A percentile compares a stretch with the other conserved stretches of the same genome.
These are phyloP conservation scores for Liquidambar formosana DNA, from an alignment of 164 flowering plant species.

Conservation along the genomic window DNA sequence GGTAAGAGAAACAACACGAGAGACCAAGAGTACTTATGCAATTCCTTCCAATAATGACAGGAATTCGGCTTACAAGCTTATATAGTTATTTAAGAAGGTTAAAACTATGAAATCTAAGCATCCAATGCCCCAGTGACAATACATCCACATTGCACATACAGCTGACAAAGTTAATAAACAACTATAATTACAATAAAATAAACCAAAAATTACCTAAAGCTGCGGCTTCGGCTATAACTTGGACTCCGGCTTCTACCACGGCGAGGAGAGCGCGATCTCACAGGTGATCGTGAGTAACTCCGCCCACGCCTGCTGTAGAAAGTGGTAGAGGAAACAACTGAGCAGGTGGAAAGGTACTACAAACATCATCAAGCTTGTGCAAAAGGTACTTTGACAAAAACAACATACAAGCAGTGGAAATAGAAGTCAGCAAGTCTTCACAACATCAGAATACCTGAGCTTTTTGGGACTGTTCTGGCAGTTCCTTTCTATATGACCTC, in stretches of 20 bases:
- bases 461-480: slow-evolving; percentile 91
- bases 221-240: slow-evolving; percentile 70
- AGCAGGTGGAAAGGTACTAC: neutral
- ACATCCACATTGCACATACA: neutral
- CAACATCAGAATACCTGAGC: slow-evolving; percentile 37
- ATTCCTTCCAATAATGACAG: too few species aligned
- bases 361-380: neutral
- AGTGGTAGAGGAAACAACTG: neutral
- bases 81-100: too few species aligned
- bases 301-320: slow-evolving; percentile 38
- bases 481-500: slow-evolving; percentile 85
- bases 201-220: slow-evolving; percentile 66
- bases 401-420: neutral
- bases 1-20: too few species aligned
- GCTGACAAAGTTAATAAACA: neutral
- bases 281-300: slow-evolving; percentile 74
- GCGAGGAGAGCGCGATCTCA: slow-evolving; percentile 40
- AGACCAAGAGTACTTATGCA: too few species aligned
- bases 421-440: neutral
- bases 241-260: slow-evolving; percentile 61
- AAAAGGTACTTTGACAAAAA: too few species aligned
- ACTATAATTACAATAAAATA: neutral
- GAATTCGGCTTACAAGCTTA: too few species aligned
- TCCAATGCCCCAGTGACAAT: too few species aligned
- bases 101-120: too few species aligned